Evolutionary conservation across 371 early-diverging fungal species (phyloP).

Genomic region (Actinomortierella ambigua): DNA sequence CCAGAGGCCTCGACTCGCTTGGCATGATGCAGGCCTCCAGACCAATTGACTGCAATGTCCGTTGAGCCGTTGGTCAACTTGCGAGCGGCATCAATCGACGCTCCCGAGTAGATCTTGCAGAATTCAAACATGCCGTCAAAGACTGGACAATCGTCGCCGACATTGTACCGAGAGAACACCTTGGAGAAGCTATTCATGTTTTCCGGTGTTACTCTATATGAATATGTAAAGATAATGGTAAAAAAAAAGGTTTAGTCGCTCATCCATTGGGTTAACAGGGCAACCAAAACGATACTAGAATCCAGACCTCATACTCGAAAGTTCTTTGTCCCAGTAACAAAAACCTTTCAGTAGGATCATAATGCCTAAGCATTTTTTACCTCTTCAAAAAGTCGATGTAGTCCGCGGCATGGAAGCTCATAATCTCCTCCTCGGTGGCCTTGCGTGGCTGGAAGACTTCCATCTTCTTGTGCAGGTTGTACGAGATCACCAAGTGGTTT

Average conservation of each 20-base stretch:
- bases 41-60: slow-evolving; percentile 94
- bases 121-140: slow-evolving; percentile 98
- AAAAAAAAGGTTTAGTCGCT: no score
- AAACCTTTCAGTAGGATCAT: no score
- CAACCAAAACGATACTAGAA: no score
- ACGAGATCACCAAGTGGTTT: slow-evolving; percentile 88
- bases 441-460: slow-evolving; percentile 87
- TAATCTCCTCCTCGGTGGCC: slow-evolving; percentile 96
- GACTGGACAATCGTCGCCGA: slow-evolving; percentile 97
- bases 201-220: slow-evolving; percentile 85
- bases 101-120: slow-evolving; percentile 88
- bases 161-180: slow-evolving; percentile 80
- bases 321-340: no score
- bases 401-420: slow-evolving; percentile 95
- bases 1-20: slow-evolving; percentile 93
- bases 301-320: no score
- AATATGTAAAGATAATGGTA: not conserved
- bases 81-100: slow-evolving; percentile 85
- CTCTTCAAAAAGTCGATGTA: slow-evolving; percentile 98
- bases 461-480: slow-evolving; percentile 87
- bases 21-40: slow-evolving; percentile 97
- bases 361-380: slow-evolving; percentile 47
- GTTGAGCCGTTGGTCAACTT: slow-evolving; percentile 76
- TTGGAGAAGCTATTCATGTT: slow-evolving; percentile 74
- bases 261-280: no score